Base-by-base conservation (phyloP, 495 filamentous ascomycete genomes). In the Hyaloscypha bicolor region DNA sequence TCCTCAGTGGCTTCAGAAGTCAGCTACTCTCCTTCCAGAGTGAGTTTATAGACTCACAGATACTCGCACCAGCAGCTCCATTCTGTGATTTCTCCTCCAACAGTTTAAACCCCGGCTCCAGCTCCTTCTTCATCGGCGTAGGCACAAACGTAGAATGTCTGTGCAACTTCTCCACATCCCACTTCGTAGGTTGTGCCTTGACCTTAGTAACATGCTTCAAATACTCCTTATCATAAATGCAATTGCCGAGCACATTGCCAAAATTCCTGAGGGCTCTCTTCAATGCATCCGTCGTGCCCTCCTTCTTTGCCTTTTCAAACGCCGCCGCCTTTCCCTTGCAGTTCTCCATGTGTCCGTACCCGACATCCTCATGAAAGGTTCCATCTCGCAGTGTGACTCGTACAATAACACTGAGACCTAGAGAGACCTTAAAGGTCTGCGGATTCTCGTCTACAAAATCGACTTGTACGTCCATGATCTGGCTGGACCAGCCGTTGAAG, bases 281-380 rank as follows among this genome's bases (percentile, higher is more conserved):
- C 68, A 98, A 77, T 0, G 86, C 94, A 81, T 99, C 95, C 25
- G 95, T 98, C 22, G 93, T 96, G 6, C 91, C 96, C 79, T 98
- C 93, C 75, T 99, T 99, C 79, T 97, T 98, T 1, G 94, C 93
- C 76, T 98, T 98, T 76, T 98, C 94, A 72, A 97, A 97, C 2
- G 93, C 94, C 8, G 91, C 87, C 0, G 93, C 94, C 79, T 98
- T 98, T 31, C 90, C 89, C 78, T 96, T 97, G 78, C 88, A 91
- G 70, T 98, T 99, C 75, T 97, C 94, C 61, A 95, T 96, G 67
- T 93, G 88, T 4, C 96, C 95, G 71, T 97, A 98, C 2, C 95
- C 95, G 60, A 98, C 88, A 76, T 99, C 95, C 79, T 99, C 95
- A 75, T 97, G 96, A 74, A 85, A 97, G 21, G 95, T 94, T 37